phyloP scores from a whole-genome alignment of 192 early-diverging fungal species.

The Umbelopsis vinacea region DNA sequence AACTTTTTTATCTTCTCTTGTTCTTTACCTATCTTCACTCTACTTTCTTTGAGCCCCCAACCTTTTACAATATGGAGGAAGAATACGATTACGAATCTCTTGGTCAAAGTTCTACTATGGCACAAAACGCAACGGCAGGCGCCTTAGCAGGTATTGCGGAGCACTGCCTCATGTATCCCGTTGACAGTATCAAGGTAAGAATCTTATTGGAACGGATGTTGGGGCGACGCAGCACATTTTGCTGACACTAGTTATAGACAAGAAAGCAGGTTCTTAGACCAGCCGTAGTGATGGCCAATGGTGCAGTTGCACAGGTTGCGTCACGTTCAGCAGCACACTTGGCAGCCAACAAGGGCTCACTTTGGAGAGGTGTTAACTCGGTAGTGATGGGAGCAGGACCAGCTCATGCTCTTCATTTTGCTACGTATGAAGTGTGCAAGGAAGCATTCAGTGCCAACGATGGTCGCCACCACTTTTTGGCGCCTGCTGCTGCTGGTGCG shows the following conservation, averaged over 20 bases:
- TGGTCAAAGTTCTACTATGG: constrained; percentile 74
- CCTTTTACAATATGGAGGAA: constrained; percentile 5
- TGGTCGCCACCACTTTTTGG: constrained; percentile 59
- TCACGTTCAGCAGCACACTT: constrained; percentile 3
- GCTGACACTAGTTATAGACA: constrained; percentile 57
- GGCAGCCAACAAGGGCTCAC: constrained; percentile 41
- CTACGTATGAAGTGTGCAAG: constrained; percentile 91
- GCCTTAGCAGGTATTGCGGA: constrained; percentile 96
- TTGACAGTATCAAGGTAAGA: constrained; percentile 90
- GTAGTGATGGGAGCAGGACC: constrained; percentile 93
- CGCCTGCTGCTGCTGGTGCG: constrained; percentile 79
- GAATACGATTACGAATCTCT: constrained; percentile 89
- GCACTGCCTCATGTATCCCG: constrained; percentile 93
- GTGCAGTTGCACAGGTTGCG: constrained; percentile 21
- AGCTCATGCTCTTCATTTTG: constrained; percentile 95
- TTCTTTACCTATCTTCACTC: constrained; percentile 4
- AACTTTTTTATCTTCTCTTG: background rate
- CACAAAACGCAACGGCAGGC: constrained; percentile 86
- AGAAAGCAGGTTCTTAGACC: constrained; percentile 87
- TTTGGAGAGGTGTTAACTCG: constrained; percentile 93
- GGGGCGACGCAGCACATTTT: background rate
- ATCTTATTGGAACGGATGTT: background rate
- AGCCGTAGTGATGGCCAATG: background rate
- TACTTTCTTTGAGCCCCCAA: background rate
- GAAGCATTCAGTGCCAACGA: constrained; percentile 63